These are phyloP conservation scores for Cytidiella melzeri DNA, from an alignment of 768 basidiomycete species.

Conservation along the genomic window DNA sequence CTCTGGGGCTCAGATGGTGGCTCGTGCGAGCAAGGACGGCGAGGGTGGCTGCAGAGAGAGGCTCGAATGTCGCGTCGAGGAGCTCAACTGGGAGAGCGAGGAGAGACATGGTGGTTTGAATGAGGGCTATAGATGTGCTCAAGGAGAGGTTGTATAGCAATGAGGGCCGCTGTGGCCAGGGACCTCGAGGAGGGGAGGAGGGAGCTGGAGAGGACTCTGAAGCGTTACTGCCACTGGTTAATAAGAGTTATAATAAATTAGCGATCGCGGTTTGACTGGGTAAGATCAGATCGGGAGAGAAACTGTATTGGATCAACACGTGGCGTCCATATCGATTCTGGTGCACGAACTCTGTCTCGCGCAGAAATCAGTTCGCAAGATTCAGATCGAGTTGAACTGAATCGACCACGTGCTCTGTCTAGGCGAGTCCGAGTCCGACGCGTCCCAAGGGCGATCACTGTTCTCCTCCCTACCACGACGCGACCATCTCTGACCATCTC, in stretches of 20 bases:
- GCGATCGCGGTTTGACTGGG: too few species aligned
- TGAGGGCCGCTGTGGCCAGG: conserved; percentile 4
- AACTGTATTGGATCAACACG: too few species aligned
- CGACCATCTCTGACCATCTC: neutral
- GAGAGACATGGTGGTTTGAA: conserved; percentile 36
- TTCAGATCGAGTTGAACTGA: too few species aligned
- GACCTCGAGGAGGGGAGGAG: too few species aligned
- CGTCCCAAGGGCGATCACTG: neutral
- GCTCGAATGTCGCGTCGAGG: conserved; percentile 44
- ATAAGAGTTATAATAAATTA: too few species aligned
- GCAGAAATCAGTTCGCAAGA: too few species aligned
- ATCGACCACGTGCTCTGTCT: neutral
- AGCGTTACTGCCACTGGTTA: too few species aligned
- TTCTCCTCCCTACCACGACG: neutral
- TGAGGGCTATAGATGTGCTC: neutral
- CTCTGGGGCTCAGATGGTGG: conserved; percentile 39
- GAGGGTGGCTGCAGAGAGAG: conserved; percentile 33
- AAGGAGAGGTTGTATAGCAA: conserved; percentile 8
- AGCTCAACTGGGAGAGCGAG: conserved; percentile 55
- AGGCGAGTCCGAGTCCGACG: neutral
- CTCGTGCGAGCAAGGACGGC: conserved; percentile 41
- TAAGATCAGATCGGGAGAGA: too few species aligned
- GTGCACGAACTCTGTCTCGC: too few species aligned
- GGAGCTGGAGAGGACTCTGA: too few species aligned
- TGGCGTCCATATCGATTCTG: too few species aligned